Evolutionary conservation across 257 asterid genomes (phyloP).

Genomic region (Fraxinus pennsylvanica): DNA sequence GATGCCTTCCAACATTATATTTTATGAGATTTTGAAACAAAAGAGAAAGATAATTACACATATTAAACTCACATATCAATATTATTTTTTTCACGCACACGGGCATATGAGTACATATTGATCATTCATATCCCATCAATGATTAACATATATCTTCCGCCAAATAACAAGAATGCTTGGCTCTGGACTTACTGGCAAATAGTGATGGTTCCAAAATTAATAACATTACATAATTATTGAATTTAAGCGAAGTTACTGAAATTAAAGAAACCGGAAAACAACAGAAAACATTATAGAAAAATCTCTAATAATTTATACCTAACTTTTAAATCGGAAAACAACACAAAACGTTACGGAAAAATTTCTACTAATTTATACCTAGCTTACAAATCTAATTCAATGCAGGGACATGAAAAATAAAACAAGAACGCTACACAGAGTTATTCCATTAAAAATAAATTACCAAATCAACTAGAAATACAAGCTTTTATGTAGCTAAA

Average conservation of each 20-base stretch:
- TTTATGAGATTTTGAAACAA: not conserved
- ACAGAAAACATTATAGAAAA: too few species aligned
- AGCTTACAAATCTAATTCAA: not conserved
- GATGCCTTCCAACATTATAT: not conserved
- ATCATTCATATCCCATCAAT: not conserved
- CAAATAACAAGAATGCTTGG: not conserved
- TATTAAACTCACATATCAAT: constrained; percentile 6
- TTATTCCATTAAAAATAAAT: not conserved
- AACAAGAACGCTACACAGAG: not conserved
- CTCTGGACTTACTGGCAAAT: not conserved
- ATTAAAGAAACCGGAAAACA: not conserved
- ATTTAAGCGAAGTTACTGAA: not conserved
- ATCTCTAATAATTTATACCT: too few species aligned
- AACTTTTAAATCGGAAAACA: not conserved
- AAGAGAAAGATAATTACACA: not conserved
- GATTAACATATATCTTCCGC: not conserved
- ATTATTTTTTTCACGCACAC: not conserved
- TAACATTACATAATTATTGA: not conserved
- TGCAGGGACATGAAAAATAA: not conserved
- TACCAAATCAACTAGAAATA: not conserved
- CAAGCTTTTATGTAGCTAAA: constrained; percentile 3
- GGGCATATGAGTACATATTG: not conserved
- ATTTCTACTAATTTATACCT: not conserved
- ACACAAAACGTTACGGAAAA: not conserved
- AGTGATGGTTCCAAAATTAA: not conserved